A percentile compares a stretch with the other conserved stretches of the same genome.
Evolutionary conservation across 2,329 filamentous ascomycete genomes (phyloP).

Genomic region (Alternaria solani): DNA sequence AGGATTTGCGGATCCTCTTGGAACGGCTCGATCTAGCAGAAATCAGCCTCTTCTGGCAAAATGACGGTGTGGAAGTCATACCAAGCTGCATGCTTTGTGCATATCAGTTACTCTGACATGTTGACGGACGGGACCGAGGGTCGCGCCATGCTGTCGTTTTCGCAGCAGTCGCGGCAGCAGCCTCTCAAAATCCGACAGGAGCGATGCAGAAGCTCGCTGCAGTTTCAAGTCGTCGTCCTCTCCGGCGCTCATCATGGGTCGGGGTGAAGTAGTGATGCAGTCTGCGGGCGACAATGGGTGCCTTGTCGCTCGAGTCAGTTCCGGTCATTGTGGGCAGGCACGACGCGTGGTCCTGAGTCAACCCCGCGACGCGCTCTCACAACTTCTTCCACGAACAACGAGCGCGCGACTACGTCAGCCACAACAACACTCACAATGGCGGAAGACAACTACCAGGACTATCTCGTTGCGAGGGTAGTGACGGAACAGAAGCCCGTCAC

Average conservation of each 20-base stretch:
- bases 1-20: slow-evolving; percentile 95
- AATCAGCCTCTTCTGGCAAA: slow-evolving; percentile 1
- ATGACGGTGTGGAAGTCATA: slow-evolving; percentile 17
- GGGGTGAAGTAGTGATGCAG: slow-evolving; percentile 6
- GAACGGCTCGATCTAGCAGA: slow-evolving; percentile 75
- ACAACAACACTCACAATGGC: slow-evolving; percentile 41
- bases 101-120: slow-evolving; percentile 53
- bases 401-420: neutral
- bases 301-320: slow-evolving; percentile 39
- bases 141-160: slow-evolving; percentile 37
- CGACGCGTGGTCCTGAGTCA: slow-evolving; percentile 40
- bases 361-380: slow-evolving; percentile 34
- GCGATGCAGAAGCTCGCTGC: slow-evolving; percentile 52
- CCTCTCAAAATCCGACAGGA: slow-evolving; percentile 41
- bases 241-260: slow-evolving; percentile 44
- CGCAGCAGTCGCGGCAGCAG: slow-evolving; percentile 50
- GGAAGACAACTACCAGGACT: slow-evolving; percentile 72
- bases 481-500: slow-evolving; percentile 80
- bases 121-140: slow-evolving; percentile 43
- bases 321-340: slow-evolving; percentile 12
- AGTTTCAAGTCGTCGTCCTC: slow-evolving; percentile 58
- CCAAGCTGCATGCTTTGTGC: slow-evolving; percentile 48
- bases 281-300: slow-evolving; percentile 4
- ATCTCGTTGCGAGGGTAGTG: slow-evolving; percentile 77
- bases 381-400: slow-evolving; percentile 10